phyloP scores from a whole-genome alignment of 2,329 filamentous ascomycete species.

The Diaporthe helianthi region DNA sequence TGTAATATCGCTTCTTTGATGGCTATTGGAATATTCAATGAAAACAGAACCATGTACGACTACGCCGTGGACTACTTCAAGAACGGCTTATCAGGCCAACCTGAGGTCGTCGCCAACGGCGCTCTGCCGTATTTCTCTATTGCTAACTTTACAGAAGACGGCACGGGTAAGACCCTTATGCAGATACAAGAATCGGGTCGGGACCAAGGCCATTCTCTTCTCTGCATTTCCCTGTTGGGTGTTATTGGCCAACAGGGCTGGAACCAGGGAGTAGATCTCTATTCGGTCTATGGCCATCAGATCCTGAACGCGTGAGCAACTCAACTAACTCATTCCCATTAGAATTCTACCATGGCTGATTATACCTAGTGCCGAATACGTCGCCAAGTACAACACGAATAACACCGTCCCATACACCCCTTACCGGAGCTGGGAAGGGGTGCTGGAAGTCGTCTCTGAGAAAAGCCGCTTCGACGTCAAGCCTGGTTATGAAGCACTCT shows the following conservation, averaged over 20 bases:
- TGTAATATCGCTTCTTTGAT: slow-evolving; percentile 47
- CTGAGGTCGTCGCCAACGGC: slow-evolving; percentile 1
- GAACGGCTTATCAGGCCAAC: slow-evolving; percentile 36
- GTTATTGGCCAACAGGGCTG: slow-evolving; percentile 4
- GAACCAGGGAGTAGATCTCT: slow-evolving; percentile 1
- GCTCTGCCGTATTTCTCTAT: slow-evolving; percentile 3
- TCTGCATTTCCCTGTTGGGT: not conserved
- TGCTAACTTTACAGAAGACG: slow-evolving; percentile 3
- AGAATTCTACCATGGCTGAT: not conserved
- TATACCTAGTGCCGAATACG: slow-evolving; percentile 45
- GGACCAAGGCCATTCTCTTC: not conserved
- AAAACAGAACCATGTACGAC: slow-evolving; percentile 48
- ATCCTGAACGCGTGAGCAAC: not conserved
- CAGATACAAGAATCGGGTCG: slow-evolving; percentile 14
- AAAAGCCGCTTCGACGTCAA: not conserved
- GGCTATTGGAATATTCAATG: slow-evolving; percentile 47
- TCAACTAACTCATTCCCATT: not conserved
- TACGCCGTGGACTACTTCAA: slow-evolving; percentile 46
- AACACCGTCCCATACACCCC: slow-evolving; percentile 50
- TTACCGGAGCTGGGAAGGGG: slow-evolving; percentile 44
- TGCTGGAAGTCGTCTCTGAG: not conserved
- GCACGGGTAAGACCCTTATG: not conserved
- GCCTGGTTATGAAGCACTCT: not conserved
- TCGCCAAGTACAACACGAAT: slow-evolving; percentile 51
- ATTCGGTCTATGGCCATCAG: not conserved